Base-by-base conservation (phyloP, 1,139 yeast species). In the Blastobotrys raffinosifermentans region DNA sequence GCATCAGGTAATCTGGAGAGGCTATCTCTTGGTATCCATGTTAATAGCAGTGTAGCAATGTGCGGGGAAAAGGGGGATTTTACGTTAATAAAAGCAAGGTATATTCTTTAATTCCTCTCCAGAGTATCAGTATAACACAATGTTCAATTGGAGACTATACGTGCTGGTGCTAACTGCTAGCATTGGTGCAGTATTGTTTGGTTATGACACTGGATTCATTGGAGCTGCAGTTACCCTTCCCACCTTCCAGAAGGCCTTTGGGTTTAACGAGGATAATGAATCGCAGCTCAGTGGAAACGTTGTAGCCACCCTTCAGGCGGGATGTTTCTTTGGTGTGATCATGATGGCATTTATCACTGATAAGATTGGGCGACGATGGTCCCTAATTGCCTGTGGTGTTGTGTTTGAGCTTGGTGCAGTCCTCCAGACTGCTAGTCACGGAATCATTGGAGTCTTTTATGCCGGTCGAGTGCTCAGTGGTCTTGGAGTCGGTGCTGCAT, bases 381-480 rank as follows among this genome's bases (percentile, higher is more conserved):
- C 67, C 4, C 50, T 69, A 40, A 53, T 58, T 6, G 42, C 55
- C 4, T 63, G 69, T 17, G 63, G 70, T 2, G 49, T 60, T 17
- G 49, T 71, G 29, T 59, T 71, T 31, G 55, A 65, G 37, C 45
- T 78, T 31, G 91, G 91, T 49, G 74, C 85, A 13, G 48, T 74
- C 26, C 66, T 82, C 40, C 79, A 84, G 15, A 63, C 71, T 13
- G 39, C 37, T 5, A 35, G 37, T 4, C 35, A 35, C 8, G 46
- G 46, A 8, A 29, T 20, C 8, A 32, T 43, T 16, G 50, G 47
- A 3, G 37, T 48, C 9, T 41, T 48, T 38, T 48, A 48, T 27
- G 49, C 68, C 20, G 83, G 84, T 16, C 70, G 87, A 52, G 60
- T 70, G 32, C 57, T 78, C 38, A 69, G 77, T 39, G 86, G 86